These are phyloP conservation scores for Trametes cinnabarina DNA, from an alignment of 768 basidiomycete species.

Conservation along the genomic window DNA sequence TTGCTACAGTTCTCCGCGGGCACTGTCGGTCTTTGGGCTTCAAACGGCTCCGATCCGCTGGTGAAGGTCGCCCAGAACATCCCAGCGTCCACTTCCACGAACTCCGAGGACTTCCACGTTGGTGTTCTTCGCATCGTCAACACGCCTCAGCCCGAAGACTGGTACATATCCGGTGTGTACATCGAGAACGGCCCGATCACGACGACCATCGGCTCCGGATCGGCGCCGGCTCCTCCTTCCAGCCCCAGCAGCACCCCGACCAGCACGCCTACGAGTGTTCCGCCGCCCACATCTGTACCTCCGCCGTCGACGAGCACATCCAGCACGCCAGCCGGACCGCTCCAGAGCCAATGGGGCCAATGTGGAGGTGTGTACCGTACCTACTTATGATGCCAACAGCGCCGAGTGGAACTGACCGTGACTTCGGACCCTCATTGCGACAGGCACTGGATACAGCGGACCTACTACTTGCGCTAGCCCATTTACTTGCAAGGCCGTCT, in stretches of 20 bases:
- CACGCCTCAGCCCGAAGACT: slow-evolving; percentile 48
- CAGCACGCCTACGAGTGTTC: background rate
- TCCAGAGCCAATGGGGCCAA: slow-evolving; percentile 48
- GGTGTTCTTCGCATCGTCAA: slow-evolving; percentile 58
- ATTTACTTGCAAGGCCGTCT: slow-evolving; percentile 45
- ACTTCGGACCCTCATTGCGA: no score
- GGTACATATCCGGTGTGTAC: slow-evolving; percentile 60
- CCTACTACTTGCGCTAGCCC: slow-evolving; percentile 44
- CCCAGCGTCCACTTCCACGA: slow-evolving; percentile 51
- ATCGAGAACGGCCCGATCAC: slow-evolving; percentile 58
- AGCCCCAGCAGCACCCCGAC: background rate
- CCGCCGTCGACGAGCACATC: slow-evolving; percentile 34
- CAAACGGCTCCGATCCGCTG: slow-evolving; percentile 47
- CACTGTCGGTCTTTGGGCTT: slow-evolving; percentile 59
- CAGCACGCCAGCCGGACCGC: slow-evolving; percentile 37
- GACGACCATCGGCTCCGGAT: slow-evolving; percentile 45
- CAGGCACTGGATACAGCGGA: slow-evolving; percentile 46
- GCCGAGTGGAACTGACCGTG: background rate
- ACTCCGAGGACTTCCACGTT: slow-evolving; percentile 61
- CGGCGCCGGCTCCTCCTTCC: slow-evolving; percentile 8
- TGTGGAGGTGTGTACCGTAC: slow-evolving; percentile 50
- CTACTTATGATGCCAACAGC: no score
- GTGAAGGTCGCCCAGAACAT: slow-evolving; percentile 48
- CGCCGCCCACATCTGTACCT: slow-evolving; percentile 22
- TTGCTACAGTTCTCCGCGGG: slow-evolving; percentile 44